Evolutionary conservation across 1,284 basidiomycete species (phyloP).

Genomic region (Sanghuangporus baumii): DNA sequence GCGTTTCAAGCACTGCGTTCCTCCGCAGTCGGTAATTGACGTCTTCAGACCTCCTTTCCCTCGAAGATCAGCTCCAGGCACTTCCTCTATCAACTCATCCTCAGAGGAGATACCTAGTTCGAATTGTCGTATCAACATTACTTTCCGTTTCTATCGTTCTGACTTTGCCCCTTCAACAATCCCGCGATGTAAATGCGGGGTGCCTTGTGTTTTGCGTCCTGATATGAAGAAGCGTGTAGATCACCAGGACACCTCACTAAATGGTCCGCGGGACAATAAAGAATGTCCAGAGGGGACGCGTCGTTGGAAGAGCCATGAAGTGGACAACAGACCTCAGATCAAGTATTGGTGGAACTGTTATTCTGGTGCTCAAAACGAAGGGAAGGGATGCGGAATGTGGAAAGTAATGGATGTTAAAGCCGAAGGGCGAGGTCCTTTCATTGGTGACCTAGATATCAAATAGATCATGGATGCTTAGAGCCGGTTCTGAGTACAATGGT

Average conservation of each 20-base stretch:
- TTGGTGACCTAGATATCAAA: constrained; percentile 17
- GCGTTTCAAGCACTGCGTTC: constrained; percentile 79
- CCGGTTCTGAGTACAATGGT: no score
- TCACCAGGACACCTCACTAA: constrained; percentile 1
- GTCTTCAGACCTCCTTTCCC: constrained; percentile 64
- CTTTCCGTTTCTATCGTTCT: constrained; percentile 82
- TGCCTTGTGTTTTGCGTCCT: constrained; percentile 71
- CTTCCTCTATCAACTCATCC: constrained; percentile 16
- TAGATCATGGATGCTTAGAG: no score
- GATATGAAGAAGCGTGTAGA: constrained; percentile 66
- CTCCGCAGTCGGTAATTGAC: constrained; percentile 72
- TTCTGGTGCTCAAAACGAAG: constrained; percentile 74
- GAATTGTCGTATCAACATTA: constrained; percentile 82
- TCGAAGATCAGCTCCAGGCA: constrained; percentile 26
- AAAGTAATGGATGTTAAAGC: constrained; percentile 69
- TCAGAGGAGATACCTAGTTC: constrained; percentile 33
- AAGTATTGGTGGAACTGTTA: constrained; percentile 88
- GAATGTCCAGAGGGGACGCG: constrained; percentile 16
- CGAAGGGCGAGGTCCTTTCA: constrained; percentile 63
- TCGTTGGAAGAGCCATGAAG: neutral
- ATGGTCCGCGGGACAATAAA: constrained; percentile 7
- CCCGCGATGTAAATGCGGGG: constrained; percentile 73
- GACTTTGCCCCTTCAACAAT: constrained; percentile 73
- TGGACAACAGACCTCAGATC: constrained; percentile 39
- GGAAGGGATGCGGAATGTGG: constrained; percentile 83